Conservation (phyloP, 768 basidiomycete genomes). For the Xerocomus potaroensis region DNA sequence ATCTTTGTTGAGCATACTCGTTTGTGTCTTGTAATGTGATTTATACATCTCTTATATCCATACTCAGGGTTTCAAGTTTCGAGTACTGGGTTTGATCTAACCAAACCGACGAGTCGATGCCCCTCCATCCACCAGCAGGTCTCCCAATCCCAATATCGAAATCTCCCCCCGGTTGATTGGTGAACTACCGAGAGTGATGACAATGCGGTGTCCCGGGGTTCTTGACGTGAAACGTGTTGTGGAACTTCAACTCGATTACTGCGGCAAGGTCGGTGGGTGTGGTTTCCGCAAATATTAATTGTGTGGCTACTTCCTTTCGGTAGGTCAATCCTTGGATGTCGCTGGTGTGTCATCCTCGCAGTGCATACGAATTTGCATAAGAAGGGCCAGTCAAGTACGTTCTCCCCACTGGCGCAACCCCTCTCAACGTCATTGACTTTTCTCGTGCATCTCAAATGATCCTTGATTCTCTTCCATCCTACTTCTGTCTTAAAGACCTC, state of each 20-base stretch:
- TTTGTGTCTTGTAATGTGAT: too few species aligned
- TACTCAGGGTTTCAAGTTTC: conserved; percentile 16
- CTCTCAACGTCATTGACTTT: conserved; percentile 23
- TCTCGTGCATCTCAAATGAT: conserved; percentile 26
- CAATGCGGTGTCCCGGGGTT: conserved; percentile 28
- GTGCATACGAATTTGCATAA: conserved; percentile 29
- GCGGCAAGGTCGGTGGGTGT: conserved; percentile 28
- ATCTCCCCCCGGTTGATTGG: conserved; percentile 7
- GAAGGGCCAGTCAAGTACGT: conserved; percentile 15
- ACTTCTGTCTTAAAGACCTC: conserved; percentile 35
- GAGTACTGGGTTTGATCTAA: conserved; percentile 7
- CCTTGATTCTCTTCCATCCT: conserved; percentile 30
- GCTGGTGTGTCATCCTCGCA: conserved; percentile 14
- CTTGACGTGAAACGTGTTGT: conserved; percentile 30
- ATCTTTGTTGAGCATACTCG: too few species aligned
- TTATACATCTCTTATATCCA: background rate
- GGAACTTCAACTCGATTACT: conserved; percentile 28
- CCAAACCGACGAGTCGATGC: conserved; percentile 16
- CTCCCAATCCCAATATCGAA: conserved; percentile 20
- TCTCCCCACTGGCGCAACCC: conserved; percentile 22
- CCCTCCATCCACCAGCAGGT: conserved; percentile 12
- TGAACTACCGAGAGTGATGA: conserved; percentile 20
- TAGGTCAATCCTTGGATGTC: conserved; percentile 16
- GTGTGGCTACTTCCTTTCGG: conserved; percentile 22
- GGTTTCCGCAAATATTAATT: conserved; percentile 22